A percentile compares a stretch with the other conserved stretches of the same genome.
Evolutionary conservation across 805 yeast species (phyloP).

Genomic region (Dipodascus albidus): DNA sequence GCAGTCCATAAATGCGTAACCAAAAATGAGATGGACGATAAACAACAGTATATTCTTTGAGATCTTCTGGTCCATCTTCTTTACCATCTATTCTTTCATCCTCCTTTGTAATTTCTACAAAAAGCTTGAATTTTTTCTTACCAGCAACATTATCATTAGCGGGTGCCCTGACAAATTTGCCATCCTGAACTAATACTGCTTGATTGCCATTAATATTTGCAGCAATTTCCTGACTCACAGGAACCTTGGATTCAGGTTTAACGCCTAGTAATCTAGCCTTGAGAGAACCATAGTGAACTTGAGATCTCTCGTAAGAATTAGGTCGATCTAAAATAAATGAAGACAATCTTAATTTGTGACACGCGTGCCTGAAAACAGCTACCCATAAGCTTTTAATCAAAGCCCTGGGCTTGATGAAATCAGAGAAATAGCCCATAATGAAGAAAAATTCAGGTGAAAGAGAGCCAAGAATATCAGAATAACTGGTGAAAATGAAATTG

Average conservation of each 20-base stretch:
- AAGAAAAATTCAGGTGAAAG: conserved; percentile 1
- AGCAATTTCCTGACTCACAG: conserved; percentile 30
- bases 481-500: conserved; percentile 10
- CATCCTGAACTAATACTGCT: conserved; percentile 69
- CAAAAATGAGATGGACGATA: conserved; percentile 78
- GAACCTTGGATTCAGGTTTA: conserved; percentile 24
- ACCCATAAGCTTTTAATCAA: conserved; percentile 38
- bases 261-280: conserved; percentile 32
- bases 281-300: conserved; percentile 41
- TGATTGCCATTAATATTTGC: conserved; percentile 31
- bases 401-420: conserved; percentile 10
- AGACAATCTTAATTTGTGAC: conserved; percentile 54
- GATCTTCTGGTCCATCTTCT: conserved; percentile 33
- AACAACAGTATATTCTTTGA: conserved; percentile 53
- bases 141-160: conserved; percentile 66
- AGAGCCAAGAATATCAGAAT: conserved; percentile 3
- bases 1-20: conserved; percentile 39
- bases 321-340: conserved; percentile 67
- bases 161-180: conserved; percentile 78
- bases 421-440: conserved; percentile 1
- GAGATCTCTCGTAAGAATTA: conserved; percentile 59
- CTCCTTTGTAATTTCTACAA: conserved; percentile 73
- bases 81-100: conserved; percentile 43
- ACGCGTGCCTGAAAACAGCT: conserved; percentile 41
- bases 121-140: conserved; percentile 44